Base-by-base conservation (phyloP, 176 grass and related monocot species). In the Triticum monococcum region DNA sequence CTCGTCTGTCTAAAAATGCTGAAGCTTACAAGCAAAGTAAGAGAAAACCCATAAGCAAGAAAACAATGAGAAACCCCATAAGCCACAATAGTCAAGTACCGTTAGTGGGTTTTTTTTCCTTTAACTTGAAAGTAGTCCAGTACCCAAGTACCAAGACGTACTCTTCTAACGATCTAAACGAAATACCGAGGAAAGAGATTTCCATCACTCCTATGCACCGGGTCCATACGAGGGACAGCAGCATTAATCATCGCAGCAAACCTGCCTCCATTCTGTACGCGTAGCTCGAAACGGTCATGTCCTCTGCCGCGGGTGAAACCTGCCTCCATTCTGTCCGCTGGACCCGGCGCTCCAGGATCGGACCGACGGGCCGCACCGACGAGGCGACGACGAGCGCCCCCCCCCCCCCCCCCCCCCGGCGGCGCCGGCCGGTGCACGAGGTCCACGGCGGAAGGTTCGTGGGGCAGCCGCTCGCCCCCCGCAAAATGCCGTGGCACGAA, bases 401-500 rank as follows among this genome's bases (percentile, higher is more conserved):
- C 72, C 22, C n/a, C n/a, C n/a, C n/a, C n/a, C n/a, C n/a, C n/a
- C n/a, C n/a, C n/a, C n/a, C n/a, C n/a, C n/a, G n/a, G n/a, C n/a
- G 54, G 22, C 22, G 22, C 17, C 18, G 63, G 41, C 60, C 22
- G 82, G 83, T 85, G 37, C 43, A 37, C 60, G 73, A 38, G 69
- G 78, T 76, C 60, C 78, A 81, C 62, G 50, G 79, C 0, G 28
- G 72, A 54, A 41, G 25, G 25, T 79, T 65, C 75, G 73, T 45
- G 26, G 87, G 71, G 79, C 32, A 17, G 79, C 57, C 14, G 70
- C 80, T 57, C 33, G 64, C 41, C 20, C 64, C 57, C 57, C 38
- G 56, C 83, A 64, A 78, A 78, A 72, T 31, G 79, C 20, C 76
- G 67, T 85, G 52, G 81, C 88, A 86, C 78, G 84, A 50, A 78